Evolutionary conservation across 164 flowering plant genomes (phyloP), one percentile per base, ranked within the genome.

Genomic region (Cinnamomum micranthum): DNA sequence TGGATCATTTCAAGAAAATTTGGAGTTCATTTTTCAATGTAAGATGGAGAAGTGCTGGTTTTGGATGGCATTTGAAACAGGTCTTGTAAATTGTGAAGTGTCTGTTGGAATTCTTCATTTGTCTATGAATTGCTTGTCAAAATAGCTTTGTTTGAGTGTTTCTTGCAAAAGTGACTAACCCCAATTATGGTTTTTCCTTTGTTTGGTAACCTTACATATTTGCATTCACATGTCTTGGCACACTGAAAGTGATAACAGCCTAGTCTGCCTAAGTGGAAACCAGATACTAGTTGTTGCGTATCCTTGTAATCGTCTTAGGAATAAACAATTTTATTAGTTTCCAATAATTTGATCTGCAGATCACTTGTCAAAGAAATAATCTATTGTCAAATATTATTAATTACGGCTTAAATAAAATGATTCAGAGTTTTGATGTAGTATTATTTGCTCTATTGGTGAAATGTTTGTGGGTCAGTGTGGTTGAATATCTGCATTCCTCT

Each of bases 1-100:
- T 71, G 77, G 77, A 71, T 62, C 74, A 64, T 24, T 47, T 68
- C 33, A 59, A 58, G 62, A 70, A 75, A 41, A 22, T n/a, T 17
- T 71, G 72, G 75, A 60, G 51, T 27, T 71, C 69, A 20, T 5
- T 67, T 59, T 33, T 71, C 50, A 22, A 65, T 74, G 69, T 71
- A 71, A 71, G 67, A 71, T 17, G 28, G n/a, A 50, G 28, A 2
- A 11, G 25, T 9, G 24, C 25, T 23, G 28, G 0, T 64, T 64
- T 64, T 64, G 28, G 28, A 22, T 12, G 15, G 6, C 60, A 2
- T 55, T 64, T 23, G 67, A 64, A 64, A 64, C 28, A 2, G 11
- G 6, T 23, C 25, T 13, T 64, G 28, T 64, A 64, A 35, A 35
- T 23, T 64, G 69, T 73, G 2, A 12, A 41, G 15, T 3, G 11